These are phyloP conservation scores for Kuraishia molischiana DNA, from an alignment of 805 yeast species.

Conservation along the genomic window DNA sequence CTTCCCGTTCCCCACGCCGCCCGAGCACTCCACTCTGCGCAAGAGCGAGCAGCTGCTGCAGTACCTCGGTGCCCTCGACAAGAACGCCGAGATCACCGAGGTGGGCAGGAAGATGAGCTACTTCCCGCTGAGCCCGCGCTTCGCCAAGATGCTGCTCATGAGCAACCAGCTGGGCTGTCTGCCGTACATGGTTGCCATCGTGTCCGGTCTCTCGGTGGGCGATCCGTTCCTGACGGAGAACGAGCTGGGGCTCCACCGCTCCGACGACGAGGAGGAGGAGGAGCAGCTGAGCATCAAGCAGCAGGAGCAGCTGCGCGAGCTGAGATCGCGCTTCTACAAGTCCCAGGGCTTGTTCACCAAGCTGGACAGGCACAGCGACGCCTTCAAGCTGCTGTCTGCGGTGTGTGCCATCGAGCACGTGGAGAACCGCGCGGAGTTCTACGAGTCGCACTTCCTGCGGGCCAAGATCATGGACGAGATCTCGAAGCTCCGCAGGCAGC, in stretches of 20 bases:
- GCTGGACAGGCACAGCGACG: constrained; percentile 71
- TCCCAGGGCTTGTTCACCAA: constrained; percentile 53
- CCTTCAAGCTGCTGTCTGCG: constrained; percentile 63
- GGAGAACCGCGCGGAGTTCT: constrained; percentile 29
- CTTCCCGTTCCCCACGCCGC: constrained; percentile 96
- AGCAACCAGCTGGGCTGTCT: constrained; percentile 83
- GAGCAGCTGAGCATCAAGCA: constrained; percentile 25
- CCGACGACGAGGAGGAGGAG: constrained; percentile 26
- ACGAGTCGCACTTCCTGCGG: constrained; percentile 59
- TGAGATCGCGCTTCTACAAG: constrained; percentile 43
- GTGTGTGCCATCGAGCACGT: constrained; percentile 84
- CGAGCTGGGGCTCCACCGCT: constrained; percentile 55
- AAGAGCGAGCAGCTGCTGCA: constrained; percentile 62
- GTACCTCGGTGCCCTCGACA: constrained; percentile 69
- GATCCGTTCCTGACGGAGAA: constrained; percentile 76
- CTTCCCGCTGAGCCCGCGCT: constrained; percentile 91
- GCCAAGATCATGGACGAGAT: constrained; percentile 82
- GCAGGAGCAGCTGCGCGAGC: constrained; percentile 25
- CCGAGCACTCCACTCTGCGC: constrained; percentile 48
- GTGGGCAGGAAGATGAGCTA: constrained; percentile 80
- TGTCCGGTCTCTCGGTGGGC: constrained; percentile 88
- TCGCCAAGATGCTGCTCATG: constrained; percentile 78
- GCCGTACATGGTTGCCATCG: constrained; percentile 84
- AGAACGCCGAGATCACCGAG: constrained; percentile 50
- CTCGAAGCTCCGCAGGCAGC: constrained; percentile 67